These are phyloP conservation scores for Ophiostoma himal-ulmi DNA, from an alignment of 2,329 filamentous ascomycete genomes.

Conservation along the genomic window DNA sequence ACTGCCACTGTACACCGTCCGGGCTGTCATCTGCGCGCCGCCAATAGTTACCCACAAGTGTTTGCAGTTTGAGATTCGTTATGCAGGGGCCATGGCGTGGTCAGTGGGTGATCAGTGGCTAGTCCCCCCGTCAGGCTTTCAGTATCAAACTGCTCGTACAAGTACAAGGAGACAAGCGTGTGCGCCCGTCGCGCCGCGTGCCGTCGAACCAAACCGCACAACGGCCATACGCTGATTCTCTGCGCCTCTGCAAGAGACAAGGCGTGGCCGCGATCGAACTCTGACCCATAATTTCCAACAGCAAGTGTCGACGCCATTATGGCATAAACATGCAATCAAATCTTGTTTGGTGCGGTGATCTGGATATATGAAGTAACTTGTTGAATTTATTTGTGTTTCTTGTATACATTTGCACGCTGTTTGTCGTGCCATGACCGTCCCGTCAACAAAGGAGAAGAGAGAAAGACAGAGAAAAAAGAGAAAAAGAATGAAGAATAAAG, in stretches of 20 bases:
- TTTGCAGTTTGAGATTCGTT: background rate
- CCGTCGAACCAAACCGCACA: background rate
- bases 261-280: background rate
- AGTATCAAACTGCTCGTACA: no score
- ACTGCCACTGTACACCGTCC: conserved; percentile 15
- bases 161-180: background rate
- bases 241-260: background rate
- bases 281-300: conserved; percentile 6
- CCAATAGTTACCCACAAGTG: background rate
- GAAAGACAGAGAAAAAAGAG: background rate
- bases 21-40: background rate
- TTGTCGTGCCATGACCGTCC: background rate
- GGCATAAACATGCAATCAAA: background rate
- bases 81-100: background rate
- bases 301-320: background rate
- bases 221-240: no score
- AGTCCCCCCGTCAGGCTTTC: background rate
- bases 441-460: conserved; percentile 14
- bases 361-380: no score
- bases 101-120: background rate
- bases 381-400: conserved; percentile 1
- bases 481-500: background rate
- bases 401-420: conserved; percentile 11
- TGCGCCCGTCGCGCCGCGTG: conserved; percentile 2
- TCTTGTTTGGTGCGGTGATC: background rate